Conservation (phyloP, 768 basidiomycete species). For the Mycena pura region DNA sequence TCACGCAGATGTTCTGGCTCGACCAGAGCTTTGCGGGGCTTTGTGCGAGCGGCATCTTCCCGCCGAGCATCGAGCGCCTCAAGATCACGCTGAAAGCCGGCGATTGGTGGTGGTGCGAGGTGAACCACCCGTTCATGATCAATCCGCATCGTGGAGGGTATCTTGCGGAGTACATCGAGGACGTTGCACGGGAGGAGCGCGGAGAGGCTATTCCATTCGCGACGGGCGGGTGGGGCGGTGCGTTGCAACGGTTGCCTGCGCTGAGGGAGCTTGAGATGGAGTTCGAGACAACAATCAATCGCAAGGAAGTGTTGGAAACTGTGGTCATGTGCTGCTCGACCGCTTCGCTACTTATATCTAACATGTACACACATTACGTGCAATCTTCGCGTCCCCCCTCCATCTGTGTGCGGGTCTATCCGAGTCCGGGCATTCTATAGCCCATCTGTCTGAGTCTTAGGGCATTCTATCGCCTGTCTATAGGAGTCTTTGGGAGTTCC, state of each 20-base stretch:
- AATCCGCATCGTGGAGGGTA: constrained; percentile 3
- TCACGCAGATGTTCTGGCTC: constrained; percentile 19
- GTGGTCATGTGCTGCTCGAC: too few species aligned
- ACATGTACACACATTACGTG: too few species aligned
- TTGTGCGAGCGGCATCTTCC: neutral
- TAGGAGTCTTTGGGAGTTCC: too few species aligned
- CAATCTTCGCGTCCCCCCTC: too few species aligned
- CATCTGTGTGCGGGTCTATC: too few species aligned
- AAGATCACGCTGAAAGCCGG: neutral
- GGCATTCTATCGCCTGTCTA: too few species aligned
- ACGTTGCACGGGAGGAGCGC: constrained; percentile 1
- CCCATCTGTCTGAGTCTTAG: too few species aligned
- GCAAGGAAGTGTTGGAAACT: too few species aligned
- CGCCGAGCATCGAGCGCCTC: constrained; percentile 1
- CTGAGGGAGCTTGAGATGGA: constrained; percentile 13
- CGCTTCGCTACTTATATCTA: too few species aligned
- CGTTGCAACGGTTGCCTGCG: neutral
- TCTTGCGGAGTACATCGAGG: neutral
- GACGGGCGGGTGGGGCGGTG: constrained; percentile 4
- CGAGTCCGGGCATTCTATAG: too few species aligned
- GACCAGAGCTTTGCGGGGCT: neutral
- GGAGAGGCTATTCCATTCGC: constrained; percentile 3
- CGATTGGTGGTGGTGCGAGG: constrained; percentile 15
- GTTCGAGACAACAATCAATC: constrained; percentile 4
- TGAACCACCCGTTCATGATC: neutral